Evolutionary conservation across 2,329 filamentous ascomycete species (phyloP), one percentile per base, ranked within the genome.

Genomic region (Corynespora cassiicola): DNA sequence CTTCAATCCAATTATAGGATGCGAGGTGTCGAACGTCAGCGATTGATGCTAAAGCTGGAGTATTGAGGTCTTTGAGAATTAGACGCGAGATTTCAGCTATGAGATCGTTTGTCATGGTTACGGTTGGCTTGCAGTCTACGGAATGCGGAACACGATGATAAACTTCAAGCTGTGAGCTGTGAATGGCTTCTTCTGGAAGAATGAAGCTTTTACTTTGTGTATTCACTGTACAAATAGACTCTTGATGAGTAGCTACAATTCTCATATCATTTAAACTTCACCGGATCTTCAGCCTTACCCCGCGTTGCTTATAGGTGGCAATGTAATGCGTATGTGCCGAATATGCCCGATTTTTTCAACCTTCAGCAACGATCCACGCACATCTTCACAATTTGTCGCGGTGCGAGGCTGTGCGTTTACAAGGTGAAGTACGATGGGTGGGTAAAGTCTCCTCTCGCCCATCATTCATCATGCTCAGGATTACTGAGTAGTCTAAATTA

Each of bases 1-100:
- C 57, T 34, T 73, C 67, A 34, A 76, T 63, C 75, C 75, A 79
- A 51, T 74, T 78, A 55, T 79, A 79, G 2, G 76, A 79, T 2
- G 75, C 62, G 8, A 78, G 42, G 30, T 69, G 61, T 35, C 68
- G 56, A 7, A 71, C 63, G 19, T 70, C 50, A 4, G 62, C 66
- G 41, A 76, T 74, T 22, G 44, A 45, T 28, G 33, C 47, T 31
- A 17, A 36, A 25, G 41, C 27, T 21, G 35, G 38, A 38, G 31
- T 42, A 28, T 40, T 33, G 40, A 48, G 31, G 21, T 40, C 36
- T 40, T 45, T 15, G 25, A 51, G 44, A 40, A 20, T 29, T 24
- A 16, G 34, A 21, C 47, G 47, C 7, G 37, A 47, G 40, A 51
- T 48, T 32, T 39, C 39, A 21, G 25, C 23, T 35, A 43, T 35